These are phyloP conservation scores for Aaosphaeria pasadenensis DNA, from an alignment of 2,329 filamentous ascomycete genomes.

Conservation along the genomic window DNA sequence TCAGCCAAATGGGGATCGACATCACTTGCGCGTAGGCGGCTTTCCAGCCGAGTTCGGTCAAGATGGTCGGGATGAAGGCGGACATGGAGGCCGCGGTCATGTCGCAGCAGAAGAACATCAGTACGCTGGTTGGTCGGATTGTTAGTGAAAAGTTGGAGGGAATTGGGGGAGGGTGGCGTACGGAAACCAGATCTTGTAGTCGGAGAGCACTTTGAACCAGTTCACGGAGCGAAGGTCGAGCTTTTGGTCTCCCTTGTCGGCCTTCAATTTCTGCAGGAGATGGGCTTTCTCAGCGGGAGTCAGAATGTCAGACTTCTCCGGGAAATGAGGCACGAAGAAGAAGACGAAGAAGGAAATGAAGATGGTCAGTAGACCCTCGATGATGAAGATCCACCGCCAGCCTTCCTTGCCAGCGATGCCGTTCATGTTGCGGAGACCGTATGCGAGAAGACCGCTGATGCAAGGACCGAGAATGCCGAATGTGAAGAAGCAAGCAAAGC, in stretches of 20 bases:
- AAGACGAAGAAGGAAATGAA: conserved; percentile 48
- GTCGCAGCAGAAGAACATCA: conserved; percentile 35
- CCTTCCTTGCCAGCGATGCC: conserved; percentile 23
- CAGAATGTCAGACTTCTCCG: conserved; percentile 49
- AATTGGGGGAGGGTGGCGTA: conserved; percentile 38
- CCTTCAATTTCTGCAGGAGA: conserved; percentile 47
- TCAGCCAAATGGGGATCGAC: conserved; percentile 34
- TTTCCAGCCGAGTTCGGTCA: conserved; percentile 32
- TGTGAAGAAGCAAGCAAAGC: conserved; percentile 52
- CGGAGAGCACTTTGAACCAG: conserved; percentile 45
- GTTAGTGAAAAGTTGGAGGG: conserved; percentile 4
- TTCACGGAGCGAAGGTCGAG: conserved; percentile 49
- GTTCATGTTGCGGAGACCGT: conserved; percentile 39
- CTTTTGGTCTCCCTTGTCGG: conserved; percentile 46
- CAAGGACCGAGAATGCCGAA: conserved; percentile 54
- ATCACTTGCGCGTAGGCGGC: conserved; percentile 30
- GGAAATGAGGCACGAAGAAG: conserved; percentile 53
- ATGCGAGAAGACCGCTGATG: conserved; percentile 50
- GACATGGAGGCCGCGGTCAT: conserved; percentile 32
- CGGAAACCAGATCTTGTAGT: conserved; percentile 57
- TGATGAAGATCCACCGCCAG: conserved; percentile 54
- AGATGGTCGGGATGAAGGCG: conserved; percentile 32
- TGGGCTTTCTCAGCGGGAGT: conserved; percentile 50
- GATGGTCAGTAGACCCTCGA: conserved; percentile 56
- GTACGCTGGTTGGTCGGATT: conserved; percentile 9